phyloP scores from a whole-genome alignment of 2,329 filamentous ascomycete genomes.

The Teratosphaeria viscida region DNA sequence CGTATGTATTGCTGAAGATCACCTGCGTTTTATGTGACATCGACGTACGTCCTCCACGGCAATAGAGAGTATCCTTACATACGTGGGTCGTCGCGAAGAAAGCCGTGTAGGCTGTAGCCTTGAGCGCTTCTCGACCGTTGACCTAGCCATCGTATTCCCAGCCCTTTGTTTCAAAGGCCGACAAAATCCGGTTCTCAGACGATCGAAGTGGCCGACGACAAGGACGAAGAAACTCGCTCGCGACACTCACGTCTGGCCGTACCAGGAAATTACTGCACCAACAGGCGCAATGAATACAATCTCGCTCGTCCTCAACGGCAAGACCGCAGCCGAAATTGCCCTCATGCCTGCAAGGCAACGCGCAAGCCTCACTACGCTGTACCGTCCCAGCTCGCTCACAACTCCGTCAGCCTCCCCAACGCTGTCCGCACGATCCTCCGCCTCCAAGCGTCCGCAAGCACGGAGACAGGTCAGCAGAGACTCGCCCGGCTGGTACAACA shows the following conservation, averaged over 20 bases:
- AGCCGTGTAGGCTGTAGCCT: neutral
- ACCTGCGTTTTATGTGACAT: neutral
- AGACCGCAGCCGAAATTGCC: slow-evolving; percentile 12
- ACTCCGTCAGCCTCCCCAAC: neutral
- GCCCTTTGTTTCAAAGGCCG: neutral
- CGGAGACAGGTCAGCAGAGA: neutral
- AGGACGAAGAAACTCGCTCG: neutral
- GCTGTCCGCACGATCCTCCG: neutral
- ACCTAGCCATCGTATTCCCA: neutral
- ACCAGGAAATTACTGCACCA: neutral
- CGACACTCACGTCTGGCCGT: neutral
- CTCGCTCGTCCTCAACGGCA: slow-evolving; percentile 20
- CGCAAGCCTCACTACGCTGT: slow-evolving; percentile 1
- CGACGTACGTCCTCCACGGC: neutral
- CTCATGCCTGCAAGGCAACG: slow-evolving; percentile 10
- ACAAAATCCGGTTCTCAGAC: neutral
- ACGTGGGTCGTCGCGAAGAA: neutral
- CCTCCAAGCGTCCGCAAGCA: neutral
- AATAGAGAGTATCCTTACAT: neutral
- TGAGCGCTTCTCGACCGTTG: neutral
- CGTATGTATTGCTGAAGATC: neutral
- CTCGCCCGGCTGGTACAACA: slow-evolving; percentile 21
- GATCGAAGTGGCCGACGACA: neutral
- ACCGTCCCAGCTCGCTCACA: neutral
- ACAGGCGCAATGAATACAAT: slow-evolving; percentile 15